Percentiles rank a stretch among this genome's conserved stretches.
These are phyloP conservation scores for Lentinula raphanica DNA, from an alignment of 768 basidiomycete species.

Conservation along the genomic window DNA sequence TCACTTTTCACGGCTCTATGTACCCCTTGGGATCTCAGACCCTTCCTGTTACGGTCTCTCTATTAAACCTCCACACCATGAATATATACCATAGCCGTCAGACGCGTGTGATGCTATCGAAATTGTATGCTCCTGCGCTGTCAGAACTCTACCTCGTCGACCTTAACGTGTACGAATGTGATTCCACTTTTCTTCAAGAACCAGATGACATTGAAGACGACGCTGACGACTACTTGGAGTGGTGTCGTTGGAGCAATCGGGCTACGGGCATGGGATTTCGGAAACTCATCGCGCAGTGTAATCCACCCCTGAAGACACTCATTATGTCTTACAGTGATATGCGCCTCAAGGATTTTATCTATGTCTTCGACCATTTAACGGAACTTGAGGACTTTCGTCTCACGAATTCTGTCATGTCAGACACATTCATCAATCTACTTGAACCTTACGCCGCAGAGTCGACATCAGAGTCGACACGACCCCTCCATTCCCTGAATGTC, in stretches of 20 bases:
- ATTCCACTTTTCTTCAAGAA: conserved; percentile 34
- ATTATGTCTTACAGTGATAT: conserved; percentile 81
- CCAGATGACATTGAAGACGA: conserved; percentile 74
- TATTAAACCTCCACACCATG: conserved; percentile 55
- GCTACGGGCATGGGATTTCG: conserved; percentile 80
- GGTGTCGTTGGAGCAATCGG: conserved; percentile 70
- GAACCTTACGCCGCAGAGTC: conserved; percentile 29
- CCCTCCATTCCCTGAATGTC: conserved; percentile 17
- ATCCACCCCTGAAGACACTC: conserved; percentile 58
- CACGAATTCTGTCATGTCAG: conserved; percentile 77
- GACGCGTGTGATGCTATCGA: conserved; percentile 60
- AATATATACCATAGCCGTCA: conserved; percentile 55
- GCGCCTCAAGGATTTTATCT: conserved; percentile 76
- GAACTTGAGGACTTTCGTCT: conserved; percentile 62
- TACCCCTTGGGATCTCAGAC: conserved; percentile 29
- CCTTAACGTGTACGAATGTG: conserved; percentile 57
- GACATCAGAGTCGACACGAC: conserved; percentile 8
- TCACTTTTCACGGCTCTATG: conserved; percentile 52
- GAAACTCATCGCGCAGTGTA: conserved; percentile 51
- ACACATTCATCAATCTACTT: conserved; percentile 60
- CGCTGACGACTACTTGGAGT: conserved; percentile 66
- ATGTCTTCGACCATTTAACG: conserved; percentile 54
- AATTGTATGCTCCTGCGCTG: conserved; percentile 54
- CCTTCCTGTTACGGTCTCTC: conserved; percentile 39
- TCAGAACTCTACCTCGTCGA: conserved; percentile 57